Base-by-base conservation (phyloP, 148 eudicot species). In the Vaccinium corymbosum region DNA sequence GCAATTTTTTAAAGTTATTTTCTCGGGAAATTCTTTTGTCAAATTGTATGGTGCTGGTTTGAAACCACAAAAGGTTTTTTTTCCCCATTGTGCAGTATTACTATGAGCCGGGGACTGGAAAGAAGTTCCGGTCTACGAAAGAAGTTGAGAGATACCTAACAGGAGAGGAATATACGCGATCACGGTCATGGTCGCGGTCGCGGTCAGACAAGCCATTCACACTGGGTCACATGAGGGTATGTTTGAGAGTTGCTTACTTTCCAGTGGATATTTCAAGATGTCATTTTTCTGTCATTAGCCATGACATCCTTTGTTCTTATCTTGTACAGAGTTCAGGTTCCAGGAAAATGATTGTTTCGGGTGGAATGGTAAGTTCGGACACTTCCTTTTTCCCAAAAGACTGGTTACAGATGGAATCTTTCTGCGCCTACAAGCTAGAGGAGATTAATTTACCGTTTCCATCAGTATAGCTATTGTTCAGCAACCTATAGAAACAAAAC, bases 51-150 rank as follows among this genome's bases (percentile, higher is more conserved):
- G 6, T 59, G 20, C 15, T n/a, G 35, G 72, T 76, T 22, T 55
- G 57, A 32, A 72, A 68, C 74, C 51, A 27, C 27, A 14, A 51
- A 25, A 35, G 38, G 1, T 7, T 7, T 22, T 20, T 20, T 49
- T 22, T 51, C 66, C 81, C 72, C 78, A 62, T 59, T 73, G 62
- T 88, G 94, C 95, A 95, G 98, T 94, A 92, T 73, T 95, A 79
- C 86, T 82, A 87, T 83, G 97, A 94, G 53, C 97, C 97, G 59
- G 84, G 25, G 80, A 91, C 92, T 64, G 91, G 94, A 72, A 78
- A 64, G 73, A 92, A 80, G 86, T 95, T 93, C 86, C 91, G 95
- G 79, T 95, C 98, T 35, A 77, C 88, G 8, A 93, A 85, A 90
- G 94, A 90, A 66, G 92, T 95, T 62, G 90, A 90, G 83, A 89